Evolutionary conservation across 2,329 filamentous ascomycete species (phyloP).

Genomic region (Phyllosticta citrichinensis): DNA sequence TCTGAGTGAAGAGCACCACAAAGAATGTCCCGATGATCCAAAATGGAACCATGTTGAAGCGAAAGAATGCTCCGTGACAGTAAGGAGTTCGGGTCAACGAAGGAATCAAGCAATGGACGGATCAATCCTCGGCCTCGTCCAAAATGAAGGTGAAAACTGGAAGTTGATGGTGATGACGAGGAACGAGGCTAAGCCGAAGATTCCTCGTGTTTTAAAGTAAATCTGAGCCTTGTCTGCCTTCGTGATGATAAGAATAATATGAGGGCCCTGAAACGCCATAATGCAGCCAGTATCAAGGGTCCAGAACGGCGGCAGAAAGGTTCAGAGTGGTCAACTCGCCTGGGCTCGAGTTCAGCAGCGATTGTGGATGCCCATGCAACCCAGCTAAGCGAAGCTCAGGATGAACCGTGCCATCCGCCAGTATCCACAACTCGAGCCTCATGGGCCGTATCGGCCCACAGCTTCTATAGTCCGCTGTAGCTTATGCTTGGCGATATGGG

Average conservation of each 20-base stretch:
- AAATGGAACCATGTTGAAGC: not conserved
- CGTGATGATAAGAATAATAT: not conserved
- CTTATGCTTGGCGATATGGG: not conserved
- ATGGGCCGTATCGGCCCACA: not conserved
- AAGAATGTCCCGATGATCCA: not conserved
- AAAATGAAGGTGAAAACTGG: not conserved
- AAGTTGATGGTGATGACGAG: not conserved
- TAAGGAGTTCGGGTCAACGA: not conserved
- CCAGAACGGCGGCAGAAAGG: not conserved
- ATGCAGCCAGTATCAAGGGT: not conserved
- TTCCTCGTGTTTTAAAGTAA: not conserved
- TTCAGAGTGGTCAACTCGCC: not conserved
- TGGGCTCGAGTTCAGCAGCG: not conserved
- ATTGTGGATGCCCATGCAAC: not conserved
- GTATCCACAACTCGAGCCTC: not conserved
- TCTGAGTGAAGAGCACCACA: not conserved
- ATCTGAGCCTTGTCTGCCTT: not conserved
- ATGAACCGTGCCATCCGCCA: not conserved
- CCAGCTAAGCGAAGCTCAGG: not conserved
- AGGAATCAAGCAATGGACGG: not conserved
- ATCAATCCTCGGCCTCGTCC: not conserved
- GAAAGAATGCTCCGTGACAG: not conserved
- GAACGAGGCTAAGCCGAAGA: not conserved
- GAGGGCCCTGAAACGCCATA: not conserved
- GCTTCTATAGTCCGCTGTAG: not conserved